These are phyloP conservation scores for Ceratocystis destructans DNA, from an alignment of 2,329 filamentous ascomycete species.

Conservation along the genomic window DNA sequence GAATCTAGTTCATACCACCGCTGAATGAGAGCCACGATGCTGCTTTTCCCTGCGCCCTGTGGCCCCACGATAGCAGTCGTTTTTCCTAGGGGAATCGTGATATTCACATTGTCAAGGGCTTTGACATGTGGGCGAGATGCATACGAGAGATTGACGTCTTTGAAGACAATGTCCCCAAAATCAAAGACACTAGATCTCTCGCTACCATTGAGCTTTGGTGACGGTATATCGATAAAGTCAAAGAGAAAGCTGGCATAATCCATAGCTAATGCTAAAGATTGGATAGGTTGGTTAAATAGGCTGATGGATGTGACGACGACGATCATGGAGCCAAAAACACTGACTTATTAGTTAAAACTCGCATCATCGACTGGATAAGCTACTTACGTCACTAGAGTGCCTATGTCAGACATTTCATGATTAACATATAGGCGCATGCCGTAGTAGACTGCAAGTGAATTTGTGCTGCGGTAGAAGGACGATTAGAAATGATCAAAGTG, in stretches of 20 bases:
- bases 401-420: conserved; percentile 20
- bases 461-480: conserved; percentile 17
- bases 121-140: conserved; percentile 51
- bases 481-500: background rate
- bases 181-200: conserved; percentile 30
- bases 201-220: background rate
- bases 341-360: conserved; percentile 10
- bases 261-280: conserved; percentile 27
- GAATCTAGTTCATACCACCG: conserved; percentile 48
- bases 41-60: conserved; percentile 61
- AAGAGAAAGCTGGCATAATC: conserved; percentile 29
- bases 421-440: conserved; percentile 21
- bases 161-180: conserved; percentile 43
- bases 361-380: background rate
- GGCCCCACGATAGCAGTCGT: conserved; percentile 61
- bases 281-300: conserved; percentile 27
- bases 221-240: conserved; percentile 29
- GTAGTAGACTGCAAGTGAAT: conserved; percentile 22
- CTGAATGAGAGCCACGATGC: conserved; percentile 56
- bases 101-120: conserved; percentile 45
- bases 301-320: conserved; percentile 25
- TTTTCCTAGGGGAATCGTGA: conserved; percentile 49
- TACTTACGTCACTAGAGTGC: conserved; percentile 22
- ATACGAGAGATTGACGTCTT: conserved; percentile 58
- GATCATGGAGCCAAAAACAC: conserved; percentile 23